Percentiles rank a stretch among this genome's conserved stretches.
Conservation (phyloP, 2,329 filamentous ascomycete genomes). For the Fusarium marasasianum region DNA sequence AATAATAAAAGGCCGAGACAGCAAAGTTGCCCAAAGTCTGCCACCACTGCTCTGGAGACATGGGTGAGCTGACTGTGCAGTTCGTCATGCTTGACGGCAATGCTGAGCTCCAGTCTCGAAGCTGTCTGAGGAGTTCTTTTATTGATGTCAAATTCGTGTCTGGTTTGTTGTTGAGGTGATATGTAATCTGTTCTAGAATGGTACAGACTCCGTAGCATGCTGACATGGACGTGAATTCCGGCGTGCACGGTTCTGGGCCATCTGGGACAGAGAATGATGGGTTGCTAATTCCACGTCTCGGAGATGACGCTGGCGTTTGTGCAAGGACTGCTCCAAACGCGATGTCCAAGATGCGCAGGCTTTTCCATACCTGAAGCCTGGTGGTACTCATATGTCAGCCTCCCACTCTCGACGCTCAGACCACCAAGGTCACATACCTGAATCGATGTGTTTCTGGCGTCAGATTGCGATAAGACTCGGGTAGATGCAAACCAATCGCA, state of each 20-base stretch:
- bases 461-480: not conserved
- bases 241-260: rapidly evolving
- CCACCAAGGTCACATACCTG: rapidly evolving
- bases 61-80: not conserved
- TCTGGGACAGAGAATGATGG: not conserved
- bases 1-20: not conserved
- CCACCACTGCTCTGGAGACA: not conserved
- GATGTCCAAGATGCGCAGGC: not conserved
- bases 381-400: rapidly evolving
- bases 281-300: not conserved
- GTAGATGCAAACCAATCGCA: not conserved
- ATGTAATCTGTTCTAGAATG: not conserved
- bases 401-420: rapidly evolving
- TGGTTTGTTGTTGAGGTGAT: not conserved
- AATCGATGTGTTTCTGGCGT: not conserved
- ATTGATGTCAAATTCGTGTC: not conserved
- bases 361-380: not conserved
- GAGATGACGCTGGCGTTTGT: not conserved
- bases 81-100: not conserved
- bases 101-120: not conserved
- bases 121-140: not conserved
- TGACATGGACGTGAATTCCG: not conserved
- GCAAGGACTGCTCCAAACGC: not conserved
- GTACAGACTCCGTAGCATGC: not conserved
- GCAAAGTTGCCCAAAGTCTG: not conserved